Conservation (phyloP, 148 eudicot species). For the Camellia granthamiana region DNA sequence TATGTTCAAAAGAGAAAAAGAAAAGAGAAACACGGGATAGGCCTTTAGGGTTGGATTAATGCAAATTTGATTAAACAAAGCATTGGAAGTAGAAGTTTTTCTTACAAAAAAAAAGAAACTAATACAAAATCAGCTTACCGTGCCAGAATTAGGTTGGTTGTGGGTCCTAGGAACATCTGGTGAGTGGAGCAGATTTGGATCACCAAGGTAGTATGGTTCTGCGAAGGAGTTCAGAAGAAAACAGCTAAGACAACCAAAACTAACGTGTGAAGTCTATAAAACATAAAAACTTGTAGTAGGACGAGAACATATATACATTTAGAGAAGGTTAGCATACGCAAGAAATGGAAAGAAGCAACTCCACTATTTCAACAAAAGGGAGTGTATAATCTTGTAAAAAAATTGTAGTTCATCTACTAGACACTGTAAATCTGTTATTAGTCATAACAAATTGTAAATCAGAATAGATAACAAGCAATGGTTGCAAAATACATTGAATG, state of each 20-base stretch:
- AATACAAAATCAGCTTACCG: slow-evolving; percentile 35
- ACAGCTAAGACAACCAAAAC: not conserved
- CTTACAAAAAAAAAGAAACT: not conserved
- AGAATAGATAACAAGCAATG: not conserved
- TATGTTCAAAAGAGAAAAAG: too few species aligned
- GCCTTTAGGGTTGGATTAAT: too few species aligned
- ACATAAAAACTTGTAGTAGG: not conserved
- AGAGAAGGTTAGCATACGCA: not conserved
- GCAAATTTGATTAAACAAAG: too few species aligned
- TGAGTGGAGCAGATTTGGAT: slow-evolving; percentile 25
- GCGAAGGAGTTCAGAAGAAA: slow-evolving; percentile 10
- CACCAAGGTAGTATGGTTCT: slow-evolving; percentile 39
- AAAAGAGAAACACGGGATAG: too few species aligned
- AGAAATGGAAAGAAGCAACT: slow-evolving; percentile 11
- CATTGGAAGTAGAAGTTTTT: too few species aligned
- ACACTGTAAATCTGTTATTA: too few species aligned
- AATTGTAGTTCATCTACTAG: not conserved
- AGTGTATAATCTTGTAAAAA: not conserved
- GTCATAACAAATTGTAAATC: not conserved
- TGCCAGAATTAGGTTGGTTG: slow-evolving; percentile 33
- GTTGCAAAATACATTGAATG: too few species aligned
- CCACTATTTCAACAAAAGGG: not conserved
- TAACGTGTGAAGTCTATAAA: not conserved
- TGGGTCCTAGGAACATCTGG: slow-evolving; percentile 34
- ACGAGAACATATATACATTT: not conserved